Percentiles rank a stretch among this genome's conserved stretches.
Evolutionary conservation across 768 basidiomycete genomes (phyloP).

Genomic region (Pulveroboletus sp.): DNA sequence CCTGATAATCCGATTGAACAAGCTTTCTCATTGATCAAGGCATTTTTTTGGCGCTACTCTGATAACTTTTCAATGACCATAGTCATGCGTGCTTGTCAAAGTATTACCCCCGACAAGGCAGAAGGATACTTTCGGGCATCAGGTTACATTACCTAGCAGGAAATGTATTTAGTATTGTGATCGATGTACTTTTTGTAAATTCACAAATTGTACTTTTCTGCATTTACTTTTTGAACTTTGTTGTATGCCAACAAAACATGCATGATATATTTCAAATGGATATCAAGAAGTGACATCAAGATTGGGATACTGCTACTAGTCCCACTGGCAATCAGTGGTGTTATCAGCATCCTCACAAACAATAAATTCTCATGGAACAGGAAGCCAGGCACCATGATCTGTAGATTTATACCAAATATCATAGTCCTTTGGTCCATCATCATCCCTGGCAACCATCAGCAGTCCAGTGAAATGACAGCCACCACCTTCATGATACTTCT

Average conservation of each 20-base stretch:
- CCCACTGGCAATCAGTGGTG: too few species aligned
- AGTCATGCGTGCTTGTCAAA: not conserved
- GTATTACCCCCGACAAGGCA: not conserved
- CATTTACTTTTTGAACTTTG: too few species aligned
- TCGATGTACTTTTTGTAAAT: too few species aligned
- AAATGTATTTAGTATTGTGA: too few species aligned
- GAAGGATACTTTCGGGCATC: not conserved
- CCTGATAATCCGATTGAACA: too few species aligned
- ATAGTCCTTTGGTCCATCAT: constrained; percentile 1
- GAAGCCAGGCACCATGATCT: not conserved
- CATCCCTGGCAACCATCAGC: not conserved
- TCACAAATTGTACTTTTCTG: too few species aligned
- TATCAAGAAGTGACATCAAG: too few species aligned
- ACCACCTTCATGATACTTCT: not conserved
- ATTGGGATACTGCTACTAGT: too few species aligned
- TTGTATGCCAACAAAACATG: too few species aligned
- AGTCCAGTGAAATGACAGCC: not conserved
- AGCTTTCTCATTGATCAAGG: not conserved
- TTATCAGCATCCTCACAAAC: not conserved
- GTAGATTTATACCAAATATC: constrained; percentile 6
- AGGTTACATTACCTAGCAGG: not conserved
- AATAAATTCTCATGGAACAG: not conserved
- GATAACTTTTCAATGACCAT: not conserved
- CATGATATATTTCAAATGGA: too few species aligned
- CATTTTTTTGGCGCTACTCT: not conserved